Evolutionary conservation across 1,284 basidiomycete genomes (phyloP), one percentile per base, ranked within the genome.

Genomic region (Naganishia sp.): DNA sequence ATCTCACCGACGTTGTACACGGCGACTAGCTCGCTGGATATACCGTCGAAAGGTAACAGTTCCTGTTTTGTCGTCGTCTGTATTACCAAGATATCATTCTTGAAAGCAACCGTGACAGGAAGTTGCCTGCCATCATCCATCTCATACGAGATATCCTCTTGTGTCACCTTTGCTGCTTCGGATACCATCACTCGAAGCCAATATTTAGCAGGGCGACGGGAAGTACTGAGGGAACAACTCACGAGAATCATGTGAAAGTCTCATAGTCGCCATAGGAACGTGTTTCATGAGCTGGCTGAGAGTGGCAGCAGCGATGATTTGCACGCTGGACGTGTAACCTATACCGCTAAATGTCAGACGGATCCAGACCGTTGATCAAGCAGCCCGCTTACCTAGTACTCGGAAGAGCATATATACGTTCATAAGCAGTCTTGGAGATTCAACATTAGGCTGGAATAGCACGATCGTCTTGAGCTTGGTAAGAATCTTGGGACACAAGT

Each of bases 381-480:
- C 48, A 25, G 2, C 28, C 43, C n/a, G 25, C 83, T 64, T 73
- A 90, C 91, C 88, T 63, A 90, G 83, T 68, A 90, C 88, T 73
- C 88, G 87, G 56, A 92, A 75, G 67, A 90, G 77, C 28, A 74
- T 68, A 23, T 75, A 68, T 23, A 78, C 56, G n/a, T 75, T 84
- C 61, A 88, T 85, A 56, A 93, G 79, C 72, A 90, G 91, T 71
- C 86, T 86, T 73, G 87, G 84, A 0, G 88, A 87, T 63, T 87
- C 81, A 5, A 83, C 81, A 73, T 94, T 94, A n/a, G 90, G 86
- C 70, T 91, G 92, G 61, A 94, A 81, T 52, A 93, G 84, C 68
- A 88, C 87, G 10, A 87, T 81, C 2, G 81, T 86, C 67, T 81
- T 74, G 74, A 88, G 85, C 43, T 84, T 83, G 46, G 77, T 75